Evolutionary conservation across 306 rosid species (phyloP).

Genomic region (Styphnolobium japonicum): DNA sequence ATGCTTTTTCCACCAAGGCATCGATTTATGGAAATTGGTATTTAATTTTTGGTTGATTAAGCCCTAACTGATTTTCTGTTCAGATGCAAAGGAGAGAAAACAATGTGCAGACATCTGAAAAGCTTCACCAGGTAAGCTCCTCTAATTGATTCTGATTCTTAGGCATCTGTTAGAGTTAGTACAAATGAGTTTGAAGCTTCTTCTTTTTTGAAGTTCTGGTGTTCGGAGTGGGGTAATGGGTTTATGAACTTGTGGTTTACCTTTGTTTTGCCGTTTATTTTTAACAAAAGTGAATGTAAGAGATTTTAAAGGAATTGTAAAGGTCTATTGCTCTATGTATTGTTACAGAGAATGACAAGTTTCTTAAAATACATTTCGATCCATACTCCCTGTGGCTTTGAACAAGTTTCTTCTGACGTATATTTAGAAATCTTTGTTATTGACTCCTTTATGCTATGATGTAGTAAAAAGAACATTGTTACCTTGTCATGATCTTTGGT

Average conservation of each 20-base stretch:
- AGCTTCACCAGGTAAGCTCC: conserved; percentile 87
- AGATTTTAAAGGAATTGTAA: not conserved
- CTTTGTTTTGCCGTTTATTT: not conserved
- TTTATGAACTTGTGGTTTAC: conserved; percentile 19
- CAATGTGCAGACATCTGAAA: conserved; percentile 96
- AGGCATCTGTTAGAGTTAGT: not conserved
- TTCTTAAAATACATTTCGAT: not conserved
- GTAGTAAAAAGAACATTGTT: not conserved
- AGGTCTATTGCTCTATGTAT: not conserved
- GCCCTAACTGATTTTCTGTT: conserved; percentile 20
- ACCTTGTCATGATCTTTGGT: not conserved
- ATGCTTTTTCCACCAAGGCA: conserved; percentile 19
- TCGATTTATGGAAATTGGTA: not conserved
- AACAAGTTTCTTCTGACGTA: not conserved
- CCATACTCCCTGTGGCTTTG: not conserved
- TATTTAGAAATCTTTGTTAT: not conserved
- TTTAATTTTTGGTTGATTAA: not conserved
- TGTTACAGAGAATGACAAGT: not conserved
- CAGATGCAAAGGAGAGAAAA: conserved; percentile 99
- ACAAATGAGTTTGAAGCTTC: conserved; percentile 4
- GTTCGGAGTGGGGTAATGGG: not conserved
- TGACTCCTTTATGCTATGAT: not conserved
- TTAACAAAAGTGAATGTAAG: not conserved
- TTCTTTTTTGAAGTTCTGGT: not conserved
- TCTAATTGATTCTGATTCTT: conserved; percentile 16